Evolutionary conservation across 2,329 filamentous ascomycete genomes (phyloP).

Genomic region (Polychaeton citri): DNA sequence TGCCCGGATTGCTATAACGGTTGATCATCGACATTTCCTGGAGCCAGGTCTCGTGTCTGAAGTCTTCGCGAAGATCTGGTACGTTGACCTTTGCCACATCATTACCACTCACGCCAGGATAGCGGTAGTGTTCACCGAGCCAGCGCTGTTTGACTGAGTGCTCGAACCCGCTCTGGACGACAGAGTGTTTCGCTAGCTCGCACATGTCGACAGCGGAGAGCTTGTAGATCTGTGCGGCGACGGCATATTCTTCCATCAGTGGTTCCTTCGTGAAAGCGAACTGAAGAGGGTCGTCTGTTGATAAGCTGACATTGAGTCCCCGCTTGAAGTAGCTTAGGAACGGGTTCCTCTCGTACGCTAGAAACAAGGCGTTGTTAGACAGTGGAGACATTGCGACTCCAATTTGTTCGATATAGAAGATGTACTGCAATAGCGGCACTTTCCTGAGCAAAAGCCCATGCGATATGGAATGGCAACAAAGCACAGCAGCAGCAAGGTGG

Average conservation of each 20-base stretch:
- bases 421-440: constrained; percentile 85
- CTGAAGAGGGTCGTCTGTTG: constrained; percentile 90
- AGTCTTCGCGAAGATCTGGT: constrained; percentile 81
- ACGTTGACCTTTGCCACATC: constrained; percentile 94
- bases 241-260: constrained; percentile 93
- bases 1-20: constrained; percentile 28
- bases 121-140: constrained; percentile 66
- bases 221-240: constrained; percentile 97
- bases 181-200: constrained; percentile 90
- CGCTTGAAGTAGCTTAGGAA: constrained; percentile 93
- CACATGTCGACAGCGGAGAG: constrained; percentile 96
- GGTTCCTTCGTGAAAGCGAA: constrained; percentile 98
- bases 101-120: constrained; percentile 73
- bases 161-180: constrained; percentile 90
- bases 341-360: constrained; percentile 93
- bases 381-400: constrained; percentile 99
- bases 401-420: constrained; percentile 96
- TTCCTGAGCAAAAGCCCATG: constrained; percentile 88
- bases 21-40: constrained; percentile 67
- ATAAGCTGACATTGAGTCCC: constrained; percentile 88
- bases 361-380: constrained; percentile 91
- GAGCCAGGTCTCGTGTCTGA: constrained; percentile 70
- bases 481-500: constrained; percentile 77
- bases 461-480: constrained; percentile 94
- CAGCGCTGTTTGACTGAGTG: constrained; percentile 78